A percentile compares a stretch with the other conserved stretches of the same genome.
These are phyloP conservation scores for Podospora comata DNA, from an alignment of 495 filamentous ascomycete genomes.

Conservation along the genomic window DNA sequence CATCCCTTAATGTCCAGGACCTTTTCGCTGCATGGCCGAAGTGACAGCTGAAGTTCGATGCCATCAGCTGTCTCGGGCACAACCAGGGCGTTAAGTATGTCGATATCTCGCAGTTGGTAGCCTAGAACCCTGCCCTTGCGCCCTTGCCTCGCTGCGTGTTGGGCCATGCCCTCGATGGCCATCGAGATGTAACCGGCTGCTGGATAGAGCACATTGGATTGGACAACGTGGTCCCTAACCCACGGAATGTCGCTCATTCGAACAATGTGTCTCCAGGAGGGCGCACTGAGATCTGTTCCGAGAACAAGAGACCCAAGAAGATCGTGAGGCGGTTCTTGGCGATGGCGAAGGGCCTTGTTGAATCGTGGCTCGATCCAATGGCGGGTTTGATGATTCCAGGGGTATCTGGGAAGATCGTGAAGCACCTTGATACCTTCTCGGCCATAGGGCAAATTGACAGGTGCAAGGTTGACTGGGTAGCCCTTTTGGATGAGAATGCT, in stretches of 20 bases:
- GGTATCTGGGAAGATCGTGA: constrained; percentile 38
- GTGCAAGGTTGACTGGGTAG: constrained; percentile 39
- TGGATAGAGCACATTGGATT: constrained; percentile 49
- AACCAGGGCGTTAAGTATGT: constrained; percentile 41
- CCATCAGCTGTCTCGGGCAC: constrained; percentile 38
- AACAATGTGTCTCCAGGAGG: constrained; percentile 43
- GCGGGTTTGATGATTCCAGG: constrained; percentile 46
- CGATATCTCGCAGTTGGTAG: constrained; percentile 42
- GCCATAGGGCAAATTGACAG: constrained; percentile 35
- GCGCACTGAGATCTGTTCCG: constrained; percentile 35
- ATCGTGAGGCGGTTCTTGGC: constrained; percentile 40
- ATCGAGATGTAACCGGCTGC: constrained; percentile 51
- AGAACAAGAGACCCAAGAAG: constrained; percentile 43
- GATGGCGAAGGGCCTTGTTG: constrained; percentile 41
- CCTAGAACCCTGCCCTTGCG: constrained; percentile 12
- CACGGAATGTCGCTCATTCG: constrained; percentile 44
- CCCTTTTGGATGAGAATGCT: constrained; percentile 37
- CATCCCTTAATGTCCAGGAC: constrained; percentile 38
- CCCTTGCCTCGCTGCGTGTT: constrained; percentile 13
- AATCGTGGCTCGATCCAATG: constrained; percentile 46
- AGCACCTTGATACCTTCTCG: constrained; percentile 34
- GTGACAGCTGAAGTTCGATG: constrained; percentile 40
- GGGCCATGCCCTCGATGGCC: constrained; percentile 46
- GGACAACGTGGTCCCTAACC: constrained; percentile 45
- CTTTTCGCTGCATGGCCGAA: constrained; percentile 41